A percentile compares a stretch with the other conserved stretches of the same genome.
phyloP scores from a whole-genome alignment of 2,329 filamentous ascomycete species.

The Penicillium sp. region DNA sequence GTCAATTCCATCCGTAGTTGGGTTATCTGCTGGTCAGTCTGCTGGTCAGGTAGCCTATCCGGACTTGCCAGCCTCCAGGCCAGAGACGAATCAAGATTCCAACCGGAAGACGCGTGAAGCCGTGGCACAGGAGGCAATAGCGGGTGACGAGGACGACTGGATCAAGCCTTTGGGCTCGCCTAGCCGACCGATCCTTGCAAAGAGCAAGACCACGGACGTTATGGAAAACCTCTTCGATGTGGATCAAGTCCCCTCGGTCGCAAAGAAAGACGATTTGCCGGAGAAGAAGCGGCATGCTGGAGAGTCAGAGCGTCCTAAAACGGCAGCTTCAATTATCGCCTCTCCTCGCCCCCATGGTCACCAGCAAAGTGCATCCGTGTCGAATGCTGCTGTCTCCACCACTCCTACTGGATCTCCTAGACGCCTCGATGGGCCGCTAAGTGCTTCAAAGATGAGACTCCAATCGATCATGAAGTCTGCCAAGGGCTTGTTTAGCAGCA shows the following conservation, averaged over 20 bases:
- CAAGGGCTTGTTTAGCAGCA: conserved; percentile 78
- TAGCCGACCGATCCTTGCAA: conserved; percentile 52
- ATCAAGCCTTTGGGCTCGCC: conserved; percentile 51
- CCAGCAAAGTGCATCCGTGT: conserved; percentile 60
- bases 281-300: conserved; percentile 11
- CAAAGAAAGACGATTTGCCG: conserved; percentile 9
- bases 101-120: conserved; percentile 21
- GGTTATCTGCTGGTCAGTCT: conserved; percentile 27
- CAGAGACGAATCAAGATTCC: conserved; percentile 25
- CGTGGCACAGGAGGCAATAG: conserved; percentile 19
- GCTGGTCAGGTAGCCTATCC: conserved; percentile 36
- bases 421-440: conserved; percentile 71
- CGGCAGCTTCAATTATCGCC: conserved; percentile 58
- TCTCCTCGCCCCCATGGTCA: conserved; percentile 49
- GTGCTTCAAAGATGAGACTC: conserved; percentile 86
- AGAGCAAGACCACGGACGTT: conserved; percentile 58
- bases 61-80: conserved; percentile 30
- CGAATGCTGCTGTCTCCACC: conserved; percentile 53
- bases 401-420: conserved; percentile 55
- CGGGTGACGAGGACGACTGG: conserved; percentile 54
- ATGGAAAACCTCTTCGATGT: conserved; percentile 49
- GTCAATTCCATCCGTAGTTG: conserved; percentile 39
- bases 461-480: conserved; percentile 87
- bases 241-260: conserved; percentile 24
- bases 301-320: conserved; percentile 55